Conservation (phyloP, 1,284 basidiomycete genomes). For the Pascua guehoae region DNA sequence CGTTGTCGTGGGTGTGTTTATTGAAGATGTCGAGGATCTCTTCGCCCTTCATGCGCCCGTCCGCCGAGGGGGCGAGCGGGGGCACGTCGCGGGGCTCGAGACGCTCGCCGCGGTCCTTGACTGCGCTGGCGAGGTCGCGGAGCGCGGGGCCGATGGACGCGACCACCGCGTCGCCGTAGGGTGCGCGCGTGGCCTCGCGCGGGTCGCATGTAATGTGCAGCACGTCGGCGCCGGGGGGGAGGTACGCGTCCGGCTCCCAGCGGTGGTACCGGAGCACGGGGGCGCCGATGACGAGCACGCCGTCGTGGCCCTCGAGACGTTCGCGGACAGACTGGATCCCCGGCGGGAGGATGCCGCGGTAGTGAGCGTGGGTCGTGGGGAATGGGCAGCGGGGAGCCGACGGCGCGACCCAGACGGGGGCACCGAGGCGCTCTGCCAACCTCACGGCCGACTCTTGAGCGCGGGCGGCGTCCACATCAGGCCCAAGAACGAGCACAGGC, state of each 20-base stretch:
- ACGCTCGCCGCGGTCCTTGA: not conserved
- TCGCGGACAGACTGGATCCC: constrained; percentile 6
- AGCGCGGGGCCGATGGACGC: constrained; percentile 3
- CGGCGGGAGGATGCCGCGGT: constrained; percentile 8
- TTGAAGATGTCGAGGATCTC: constrained; percentile 6
- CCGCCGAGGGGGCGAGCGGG: not conserved
- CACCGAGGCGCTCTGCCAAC: constrained; percentile 9
- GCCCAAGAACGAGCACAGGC: constrained; percentile 12
- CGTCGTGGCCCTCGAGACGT: constrained; percentile 8
- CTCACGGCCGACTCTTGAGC: not conserved
- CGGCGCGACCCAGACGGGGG: constrained; percentile 12
- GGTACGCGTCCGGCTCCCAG: constrained; percentile 12
- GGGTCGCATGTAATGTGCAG: constrained; percentile 11
- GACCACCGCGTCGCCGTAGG: constrained; percentile 10
- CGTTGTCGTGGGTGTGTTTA: not conserved
- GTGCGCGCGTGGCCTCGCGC: constrained; percentile 11
- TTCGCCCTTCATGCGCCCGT: constrained; percentile 5
- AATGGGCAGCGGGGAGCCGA: constrained; percentile 9
- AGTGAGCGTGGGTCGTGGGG: constrained; percentile 8
- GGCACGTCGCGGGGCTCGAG: not conserved
- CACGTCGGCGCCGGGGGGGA: not conserved
- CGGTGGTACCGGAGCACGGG: constrained; percentile 14
- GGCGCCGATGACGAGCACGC: constrained; percentile 9
- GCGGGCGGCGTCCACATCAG: constrained; percentile 8
- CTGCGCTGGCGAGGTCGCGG: not conserved